These are phyloP conservation scores for Backusella tarrabulga DNA, from an alignment of 192 early-diverging fungal genomes.

Conservation along the genomic window DNA sequence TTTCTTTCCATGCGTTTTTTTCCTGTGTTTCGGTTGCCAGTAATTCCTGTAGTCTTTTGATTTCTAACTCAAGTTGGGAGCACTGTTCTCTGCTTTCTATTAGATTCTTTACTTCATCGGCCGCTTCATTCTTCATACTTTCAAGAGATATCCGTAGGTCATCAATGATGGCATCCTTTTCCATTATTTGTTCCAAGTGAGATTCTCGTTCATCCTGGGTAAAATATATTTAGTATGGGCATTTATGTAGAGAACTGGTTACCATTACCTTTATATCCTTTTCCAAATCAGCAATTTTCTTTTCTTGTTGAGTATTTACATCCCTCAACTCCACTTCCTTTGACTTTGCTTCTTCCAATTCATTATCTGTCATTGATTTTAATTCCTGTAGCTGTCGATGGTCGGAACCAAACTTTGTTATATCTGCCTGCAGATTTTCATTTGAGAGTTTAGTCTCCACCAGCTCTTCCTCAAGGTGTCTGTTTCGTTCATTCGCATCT, in stretches of 20 bases:
- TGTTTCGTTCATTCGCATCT: constrained; percentile 16
- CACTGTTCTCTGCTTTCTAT: neutral
- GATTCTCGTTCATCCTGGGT: neutral
- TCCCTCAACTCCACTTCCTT: neutral
- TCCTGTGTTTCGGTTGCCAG: neutral
- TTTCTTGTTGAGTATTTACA: neutral
- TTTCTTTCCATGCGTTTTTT: constrained; percentile 5
- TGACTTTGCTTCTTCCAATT: neutral
- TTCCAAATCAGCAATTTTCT: neutral
- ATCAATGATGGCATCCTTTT: neutral
- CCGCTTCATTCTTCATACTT: neutral
- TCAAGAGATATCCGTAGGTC: neutral
- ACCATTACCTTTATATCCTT: neutral
- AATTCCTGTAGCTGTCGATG: neutral
- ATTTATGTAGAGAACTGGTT: neutral
- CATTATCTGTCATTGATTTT: neutral
- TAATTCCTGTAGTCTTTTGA: neutral
- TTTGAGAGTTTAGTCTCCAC: neutral
- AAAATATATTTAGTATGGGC: neutral
- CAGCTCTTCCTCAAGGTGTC: constrained; percentile 12
- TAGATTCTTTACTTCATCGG: neutral
- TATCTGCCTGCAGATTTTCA: neutral
- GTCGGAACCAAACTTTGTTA: neutral
- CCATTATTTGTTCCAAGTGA: neutral
- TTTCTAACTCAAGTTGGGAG: neutral